phyloP scores from a whole-genome alignment of 140 eudicot species.

The Senecio squalidus region DNA sequence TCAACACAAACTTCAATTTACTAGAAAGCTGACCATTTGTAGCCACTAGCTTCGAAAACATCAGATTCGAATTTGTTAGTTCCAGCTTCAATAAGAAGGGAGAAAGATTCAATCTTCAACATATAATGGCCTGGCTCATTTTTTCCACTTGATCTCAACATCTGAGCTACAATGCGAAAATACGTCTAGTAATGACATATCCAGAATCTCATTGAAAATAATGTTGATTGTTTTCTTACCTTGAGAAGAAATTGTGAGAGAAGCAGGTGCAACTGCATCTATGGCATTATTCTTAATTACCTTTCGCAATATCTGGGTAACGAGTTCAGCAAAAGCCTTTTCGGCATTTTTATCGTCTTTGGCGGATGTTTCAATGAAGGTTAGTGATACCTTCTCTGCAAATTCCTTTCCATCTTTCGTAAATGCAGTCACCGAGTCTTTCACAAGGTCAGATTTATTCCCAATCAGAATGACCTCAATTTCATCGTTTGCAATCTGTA shows the following conservation, averaged over 20 bases:
- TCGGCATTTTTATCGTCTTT: background rate
- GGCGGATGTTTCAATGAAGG: slow-evolving; percentile 6
- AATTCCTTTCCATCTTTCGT: background rate
- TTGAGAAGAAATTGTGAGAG: background rate
- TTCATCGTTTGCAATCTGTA: background rate
- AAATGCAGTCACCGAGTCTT: background rate
- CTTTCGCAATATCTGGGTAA: background rate
- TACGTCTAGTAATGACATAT: background rate
- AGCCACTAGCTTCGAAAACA: slow-evolving; percentile 19
- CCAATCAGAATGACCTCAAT: slow-evolving; percentile 6
- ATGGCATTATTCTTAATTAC: background rate
- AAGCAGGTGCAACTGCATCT: background rate
- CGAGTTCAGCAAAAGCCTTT: slow-evolving; percentile 10
- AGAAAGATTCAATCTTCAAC: slow-evolving; percentile 15
- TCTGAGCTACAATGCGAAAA: background rate
- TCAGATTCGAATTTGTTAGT: background rate
- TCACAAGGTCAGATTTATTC: background rate
- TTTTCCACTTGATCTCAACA: background rate
- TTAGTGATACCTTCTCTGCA: background rate
- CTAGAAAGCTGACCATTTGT: slow-evolving; percentile 15
- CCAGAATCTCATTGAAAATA: background rate
- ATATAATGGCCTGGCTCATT: slow-evolving; percentile 19
- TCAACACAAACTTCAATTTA: background rate
- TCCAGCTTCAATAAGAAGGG: background rate
- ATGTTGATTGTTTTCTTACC: background rate